These are phyloP conservation scores for Cryptococcus depauperatus DNA, from an alignment of 1,284 basidiomycete genomes.

Conservation along the genomic window DNA sequence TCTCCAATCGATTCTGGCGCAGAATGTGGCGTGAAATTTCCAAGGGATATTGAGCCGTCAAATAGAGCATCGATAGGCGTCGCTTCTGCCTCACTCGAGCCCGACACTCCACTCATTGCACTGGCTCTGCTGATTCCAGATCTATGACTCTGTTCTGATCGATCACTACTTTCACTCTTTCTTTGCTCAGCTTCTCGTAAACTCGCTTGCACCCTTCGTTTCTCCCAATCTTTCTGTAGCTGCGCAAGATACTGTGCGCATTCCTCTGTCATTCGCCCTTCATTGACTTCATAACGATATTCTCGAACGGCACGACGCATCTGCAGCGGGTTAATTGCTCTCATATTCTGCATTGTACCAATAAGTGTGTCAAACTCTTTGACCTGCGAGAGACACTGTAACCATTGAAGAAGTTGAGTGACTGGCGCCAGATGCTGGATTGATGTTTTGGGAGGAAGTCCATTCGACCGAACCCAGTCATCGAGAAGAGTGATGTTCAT, in stretches of 20 bases:
- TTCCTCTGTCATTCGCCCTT: slow-evolving; percentile 85
- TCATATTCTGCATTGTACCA: slow-evolving; percentile 80
- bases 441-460: slow-evolving; percentile 68
- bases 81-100: slow-evolving; percentile 13
- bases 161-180: slow-evolving; percentile 7
- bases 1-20: slow-evolving; percentile 77
- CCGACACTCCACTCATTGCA: not conserved
- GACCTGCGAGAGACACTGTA: slow-evolving; percentile 61
- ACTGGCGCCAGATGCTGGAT: slow-evolving; percentile 71
- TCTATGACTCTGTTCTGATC: slow-evolving; percentile 3
- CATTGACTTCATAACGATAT: slow-evolving; percentile 91
- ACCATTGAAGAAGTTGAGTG: slow-evolving; percentile 69
- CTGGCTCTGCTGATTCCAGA: not conserved
- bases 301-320: slow-evolving; percentile 88
- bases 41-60: slow-evolving; percentile 56
- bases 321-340: slow-evolving; percentile 82
- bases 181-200: slow-evolving; percentile 69
- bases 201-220: slow-evolving; percentile 59
- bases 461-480: slow-evolving; percentile 71
- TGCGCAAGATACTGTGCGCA: slow-evolving; percentile 78
- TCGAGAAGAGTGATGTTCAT: slow-evolving; percentile 81
- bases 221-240: slow-evolving; percentile 16
- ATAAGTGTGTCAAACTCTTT: slow-evolving; percentile 79
- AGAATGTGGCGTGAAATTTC: slow-evolving; percentile 64
- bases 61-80: slow-evolving; percentile 65